Evolutionary conservation across 805 yeast species (phyloP).

Genomic region (Clavispora phyllophila): DNA sequence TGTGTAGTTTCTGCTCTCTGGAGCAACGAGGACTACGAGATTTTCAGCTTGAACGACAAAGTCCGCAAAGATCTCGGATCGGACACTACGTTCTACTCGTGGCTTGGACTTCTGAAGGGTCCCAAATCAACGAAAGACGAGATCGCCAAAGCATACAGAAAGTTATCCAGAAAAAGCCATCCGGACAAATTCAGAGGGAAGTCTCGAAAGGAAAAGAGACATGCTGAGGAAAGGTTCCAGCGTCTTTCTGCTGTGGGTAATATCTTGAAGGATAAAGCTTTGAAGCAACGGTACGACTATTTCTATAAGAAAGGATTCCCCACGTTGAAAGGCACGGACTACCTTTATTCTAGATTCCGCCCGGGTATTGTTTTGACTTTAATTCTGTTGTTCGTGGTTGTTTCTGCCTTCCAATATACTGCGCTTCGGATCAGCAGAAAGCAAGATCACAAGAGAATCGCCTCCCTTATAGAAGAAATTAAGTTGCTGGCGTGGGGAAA

Average conservation of each 20-base stretch:
- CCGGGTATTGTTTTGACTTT: slow-evolving; percentile 57
- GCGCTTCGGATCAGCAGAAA: slow-evolving; percentile 48
- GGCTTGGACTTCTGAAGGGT: slow-evolving; percentile 49
- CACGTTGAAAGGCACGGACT: slow-evolving; percentile 63
- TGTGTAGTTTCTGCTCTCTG: slow-evolving; percentile 38
- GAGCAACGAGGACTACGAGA: slow-evolving; percentile 70
- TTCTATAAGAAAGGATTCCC: slow-evolving; percentile 85
- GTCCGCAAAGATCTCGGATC: slow-evolving; percentile 58
- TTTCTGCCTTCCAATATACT: slow-evolving; percentile 55
- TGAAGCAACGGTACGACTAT: slow-evolving; percentile 73
- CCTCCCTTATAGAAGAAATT: slow-evolving; percentile 44
- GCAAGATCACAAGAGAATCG: slow-evolving; percentile 57
- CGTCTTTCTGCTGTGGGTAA: slow-evolving; percentile 72
- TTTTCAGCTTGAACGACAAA: slow-evolving; percentile 66
- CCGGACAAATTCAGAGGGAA: slow-evolving; percentile 65
- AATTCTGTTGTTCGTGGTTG: slow-evolving; percentile 44
- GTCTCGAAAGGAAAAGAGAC: slow-evolving; percentile 31
- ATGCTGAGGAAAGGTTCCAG: slow-evolving; percentile 68
- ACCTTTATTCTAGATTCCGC: slow-evolving; percentile 60
- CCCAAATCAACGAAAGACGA: slow-evolving; percentile 47
- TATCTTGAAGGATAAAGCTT: slow-evolving; percentile 54
- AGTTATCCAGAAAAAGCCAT: slow-evolving; percentile 65
- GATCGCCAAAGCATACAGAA: slow-evolving; percentile 63
- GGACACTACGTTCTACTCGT: slow-evolving; percentile 61
- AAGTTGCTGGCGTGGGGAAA: slow-evolving; percentile 54